phyloP scores from a whole-genome alignment of 208 protist genomes.

The Leishmania major region DNA sequence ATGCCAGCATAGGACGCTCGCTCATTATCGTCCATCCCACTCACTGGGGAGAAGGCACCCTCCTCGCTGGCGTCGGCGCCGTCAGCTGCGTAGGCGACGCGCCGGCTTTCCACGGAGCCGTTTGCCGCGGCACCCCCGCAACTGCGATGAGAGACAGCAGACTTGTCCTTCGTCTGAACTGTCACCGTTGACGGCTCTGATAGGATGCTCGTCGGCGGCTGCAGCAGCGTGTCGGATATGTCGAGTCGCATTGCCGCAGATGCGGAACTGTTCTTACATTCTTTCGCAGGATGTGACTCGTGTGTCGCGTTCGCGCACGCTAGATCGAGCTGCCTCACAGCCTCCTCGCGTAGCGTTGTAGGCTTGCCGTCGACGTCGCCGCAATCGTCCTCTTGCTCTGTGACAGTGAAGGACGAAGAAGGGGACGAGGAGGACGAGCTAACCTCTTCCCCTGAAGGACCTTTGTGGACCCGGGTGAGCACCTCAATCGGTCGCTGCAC shows the following conservation, averaged over 20 bases:
- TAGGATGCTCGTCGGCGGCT: constrained; percentile 32
- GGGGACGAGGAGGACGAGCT: constrained; percentile 3
- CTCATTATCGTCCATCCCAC: constrained; percentile 5
- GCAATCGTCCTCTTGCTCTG: neutral
- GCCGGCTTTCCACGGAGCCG: neutral
- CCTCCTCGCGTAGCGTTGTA: neutral
- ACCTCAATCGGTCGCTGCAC: neutral
- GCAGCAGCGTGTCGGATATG: constrained; percentile 26
- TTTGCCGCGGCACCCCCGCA: neutral
- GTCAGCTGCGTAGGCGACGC: neutral
- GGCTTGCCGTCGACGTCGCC: neutral
- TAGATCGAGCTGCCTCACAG: neutral
- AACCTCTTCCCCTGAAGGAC: neutral
- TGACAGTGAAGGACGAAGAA: neutral
- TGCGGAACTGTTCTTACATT: neutral
- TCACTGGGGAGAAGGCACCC: constrained; percentile 17
- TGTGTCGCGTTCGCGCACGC: neutral
- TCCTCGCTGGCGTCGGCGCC: neutral
- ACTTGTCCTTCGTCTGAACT: too few relatives aligned
- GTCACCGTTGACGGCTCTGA: constrained; percentile 19
- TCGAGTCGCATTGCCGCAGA: neutral
- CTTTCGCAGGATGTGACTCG: neutral
- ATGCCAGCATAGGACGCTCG: neutral
- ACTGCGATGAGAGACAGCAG: neutral
- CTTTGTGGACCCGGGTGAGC: neutral